Evolutionary conservation across 306 rosid species (phyloP), one percentile per base, ranked within the genome.

Genomic region (Vicia villosa): DNA sequence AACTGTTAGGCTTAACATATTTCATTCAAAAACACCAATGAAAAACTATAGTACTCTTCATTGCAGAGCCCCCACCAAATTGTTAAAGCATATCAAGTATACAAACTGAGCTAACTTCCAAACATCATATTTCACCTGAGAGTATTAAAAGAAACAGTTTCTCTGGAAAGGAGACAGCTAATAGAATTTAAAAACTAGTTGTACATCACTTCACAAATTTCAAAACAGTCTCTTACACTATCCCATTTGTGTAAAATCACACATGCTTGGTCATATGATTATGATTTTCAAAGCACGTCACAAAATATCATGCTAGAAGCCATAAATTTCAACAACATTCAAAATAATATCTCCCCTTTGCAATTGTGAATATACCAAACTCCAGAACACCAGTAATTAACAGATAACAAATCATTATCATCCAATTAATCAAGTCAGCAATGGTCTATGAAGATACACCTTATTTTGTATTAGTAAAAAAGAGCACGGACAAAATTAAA

Each of bases 341-440:
- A 22, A 22, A 22, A 22, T 22, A 22, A 22, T 22, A 22, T 22
- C 42, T 40, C 55, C 19, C 41, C 16, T 11, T 63, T 50, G 49
- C 17, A 8, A 58, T 14, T 20, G 13, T 34, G 60, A 60, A 59
- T 36, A 45, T 47, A 12, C 45, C 19, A 50, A 26, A 8, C 41
- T 43, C 24, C 24, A 24, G 5, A 47, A 49, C 17, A 22, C 7
- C 10, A 54, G 34, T 26, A 37, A 38, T 22, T 2, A 22, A 22
- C 24, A 22, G 1, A 22, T 22, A 22, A 22, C 24, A 22, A 22
- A 1, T 2, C 2, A 37, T 32, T 62, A 62, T 16, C 40, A 49
- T 68, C 34, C 15, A n/a, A 40, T 63, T 28, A 19, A 73, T 43
- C 63, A 75, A 58, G 63, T 59, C 22, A 46, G 34, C 45, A 46